Conservation (phyloP, 1,139 yeast genomes). For the Debaryomycetaceae sp. region DNA sequence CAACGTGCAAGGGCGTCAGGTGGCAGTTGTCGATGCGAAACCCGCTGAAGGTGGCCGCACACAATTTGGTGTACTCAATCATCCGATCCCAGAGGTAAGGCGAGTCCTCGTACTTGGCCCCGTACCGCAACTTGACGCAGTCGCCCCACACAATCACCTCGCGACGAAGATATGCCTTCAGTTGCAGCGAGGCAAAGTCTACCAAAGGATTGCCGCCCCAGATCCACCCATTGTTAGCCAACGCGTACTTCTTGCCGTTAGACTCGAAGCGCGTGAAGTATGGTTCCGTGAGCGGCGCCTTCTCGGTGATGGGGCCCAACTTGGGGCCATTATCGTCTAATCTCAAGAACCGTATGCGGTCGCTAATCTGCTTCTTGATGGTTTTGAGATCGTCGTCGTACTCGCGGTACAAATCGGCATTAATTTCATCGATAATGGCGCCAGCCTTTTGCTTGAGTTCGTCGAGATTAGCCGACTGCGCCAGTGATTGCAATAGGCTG, state of each 20-base stretch:
- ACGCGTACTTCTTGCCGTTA: slow-evolving; percentile 60
- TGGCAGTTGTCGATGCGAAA: slow-evolving; percentile 94
- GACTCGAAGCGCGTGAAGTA: slow-evolving; percentile 73
- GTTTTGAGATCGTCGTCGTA: slow-evolving; percentile 70
- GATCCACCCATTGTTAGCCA: slow-evolving; percentile 97
- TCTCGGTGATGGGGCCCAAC: slow-evolving; percentile 55
- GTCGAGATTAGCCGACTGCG: slow-evolving; percentile 27
- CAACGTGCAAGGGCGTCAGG: slow-evolving; percentile 94
- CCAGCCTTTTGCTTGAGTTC: slow-evolving; percentile 40
- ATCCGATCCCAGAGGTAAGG: slow-evolving; percentile 88
- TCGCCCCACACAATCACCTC: slow-evolving; percentile 98
- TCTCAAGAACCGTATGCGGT: slow-evolving; percentile 71
- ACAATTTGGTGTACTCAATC: slow-evolving; percentile 67
- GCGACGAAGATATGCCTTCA: slow-evolving; percentile 81
- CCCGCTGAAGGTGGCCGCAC: slow-evolving; percentile 81
- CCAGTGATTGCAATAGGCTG: slow-evolving; percentile 37
- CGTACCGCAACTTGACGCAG: slow-evolving; percentile 90
- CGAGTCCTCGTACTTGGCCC: slow-evolving; percentile 69
- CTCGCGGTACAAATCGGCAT: slow-evolving; percentile 64
- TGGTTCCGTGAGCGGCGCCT: slow-evolving; percentile 71
- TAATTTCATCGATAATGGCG: slow-evolving; percentile 68
- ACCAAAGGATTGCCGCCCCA: slow-evolving; percentile 96
- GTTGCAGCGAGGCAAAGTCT: slow-evolving; percentile 80
- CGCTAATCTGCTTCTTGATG: slow-evolving; percentile 64
- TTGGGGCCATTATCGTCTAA: slow-evolving; percentile 78